These are phyloP conservation scores for Gastrodia elata DNA, from an alignment of 106 monocot genomes.

Conservation along the genomic window DNA sequence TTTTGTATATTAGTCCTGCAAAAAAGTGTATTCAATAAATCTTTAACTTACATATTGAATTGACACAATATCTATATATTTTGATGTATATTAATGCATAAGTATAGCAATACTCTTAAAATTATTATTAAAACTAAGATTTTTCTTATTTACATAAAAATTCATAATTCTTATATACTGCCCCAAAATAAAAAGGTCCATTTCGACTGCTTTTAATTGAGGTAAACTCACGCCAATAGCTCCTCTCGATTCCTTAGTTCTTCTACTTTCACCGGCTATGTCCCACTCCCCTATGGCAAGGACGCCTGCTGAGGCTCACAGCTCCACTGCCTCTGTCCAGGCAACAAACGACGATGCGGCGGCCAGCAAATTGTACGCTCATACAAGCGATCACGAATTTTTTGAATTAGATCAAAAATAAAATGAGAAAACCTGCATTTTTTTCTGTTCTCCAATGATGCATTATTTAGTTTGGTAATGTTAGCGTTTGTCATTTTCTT, in stretches of 20 bases:
- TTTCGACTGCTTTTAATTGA: no score
- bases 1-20: no score
- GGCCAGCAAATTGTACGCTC: slow-evolving; percentile 81
- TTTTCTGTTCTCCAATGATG: neutral
- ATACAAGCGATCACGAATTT: neutral
- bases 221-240: no score
- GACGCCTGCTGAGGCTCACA: slow-evolving; percentile 16
- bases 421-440: neutral
- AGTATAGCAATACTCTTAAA: no score
- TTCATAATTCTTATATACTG: no score
- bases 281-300: slow-evolving; percentile 10
- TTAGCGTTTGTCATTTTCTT: neutral
- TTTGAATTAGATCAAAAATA: neutral
- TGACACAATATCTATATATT: no score
- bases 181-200: no score
- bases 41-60: no score
- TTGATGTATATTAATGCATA: no score
- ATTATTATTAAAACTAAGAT: no score
- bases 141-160: no score
- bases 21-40: no score
- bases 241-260: neutral
- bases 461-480: neutral
- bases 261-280: neutral
- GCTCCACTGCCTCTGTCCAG: slow-evolving; percentile 76
- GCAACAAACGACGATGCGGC: slow-evolving; percentile 98